phyloP scores from a whole-genome alignment of 1,139 yeast species.

The Ogataea hybrid region DNA sequence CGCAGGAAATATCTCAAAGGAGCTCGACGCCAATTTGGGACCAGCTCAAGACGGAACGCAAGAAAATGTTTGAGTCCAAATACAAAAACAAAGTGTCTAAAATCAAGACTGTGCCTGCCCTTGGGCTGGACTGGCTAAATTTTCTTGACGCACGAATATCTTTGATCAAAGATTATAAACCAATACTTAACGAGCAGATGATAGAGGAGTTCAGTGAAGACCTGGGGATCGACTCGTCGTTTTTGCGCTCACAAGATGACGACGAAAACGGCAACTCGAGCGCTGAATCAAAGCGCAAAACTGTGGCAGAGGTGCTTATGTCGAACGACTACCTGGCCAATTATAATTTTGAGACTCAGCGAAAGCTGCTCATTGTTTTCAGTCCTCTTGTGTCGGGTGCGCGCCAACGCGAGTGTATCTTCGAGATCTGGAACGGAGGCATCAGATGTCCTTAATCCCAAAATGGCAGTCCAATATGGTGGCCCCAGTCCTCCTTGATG shows the following conservation, averaged over 20 bases:
- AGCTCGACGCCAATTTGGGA: constrained; percentile 19
- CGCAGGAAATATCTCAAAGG: constrained; percentile 1
- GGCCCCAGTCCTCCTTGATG: constrained; percentile 30
- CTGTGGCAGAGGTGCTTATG: constrained; percentile 20
- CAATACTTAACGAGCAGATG: constrained; percentile 30
- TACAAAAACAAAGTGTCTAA: constrained; percentile 28
- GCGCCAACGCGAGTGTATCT: constrained; percentile 19
- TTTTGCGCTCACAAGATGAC: constrained; percentile 11
- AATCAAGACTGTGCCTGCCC: constrained; percentile 32
- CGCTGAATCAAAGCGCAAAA: constrained; percentile 12
- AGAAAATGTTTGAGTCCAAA: constrained; percentile 27
- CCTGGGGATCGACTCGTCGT: constrained; percentile 29
- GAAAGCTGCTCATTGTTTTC: constrained; percentile 29
- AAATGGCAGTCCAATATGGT: constrained; percentile 18
- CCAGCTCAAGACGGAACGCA: constrained; percentile 26
- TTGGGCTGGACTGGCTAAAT: constrained; percentile 31
- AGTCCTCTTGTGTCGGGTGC: constrained; percentile 26
- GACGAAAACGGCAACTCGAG: constrained; percentile 2
- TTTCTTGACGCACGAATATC: constrained; percentile 32
- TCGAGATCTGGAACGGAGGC: constrained; percentile 37
- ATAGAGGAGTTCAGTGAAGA: constrained; percentile 33
- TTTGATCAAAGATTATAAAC: constrained; percentile 29
- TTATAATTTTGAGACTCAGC: constrained; percentile 31
- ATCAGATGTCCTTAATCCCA: constrained; percentile 23
- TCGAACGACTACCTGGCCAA: constrained; percentile 31